Conservation (phyloP, 176 grass and related monocot genomes). For the Triticum turgidum region DNA sequence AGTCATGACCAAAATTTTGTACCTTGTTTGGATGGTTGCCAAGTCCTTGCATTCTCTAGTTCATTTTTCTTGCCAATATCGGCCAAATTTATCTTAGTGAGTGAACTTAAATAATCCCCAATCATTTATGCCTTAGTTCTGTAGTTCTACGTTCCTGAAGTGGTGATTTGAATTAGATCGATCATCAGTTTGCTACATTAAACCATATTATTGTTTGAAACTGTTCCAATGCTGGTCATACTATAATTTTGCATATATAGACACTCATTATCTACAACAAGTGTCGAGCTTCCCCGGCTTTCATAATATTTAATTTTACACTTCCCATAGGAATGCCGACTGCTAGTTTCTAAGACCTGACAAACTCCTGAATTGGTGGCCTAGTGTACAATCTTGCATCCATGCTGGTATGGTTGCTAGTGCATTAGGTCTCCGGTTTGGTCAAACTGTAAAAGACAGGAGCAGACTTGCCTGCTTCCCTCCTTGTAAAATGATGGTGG, state of each 20-base stretch:
- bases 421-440: not conserved
- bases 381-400: not conserved
- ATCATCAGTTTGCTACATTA: not conserved
- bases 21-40: not conserved
- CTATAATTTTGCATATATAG: not conserved
- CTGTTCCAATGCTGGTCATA: not conserved
- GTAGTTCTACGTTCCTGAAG: not conserved
- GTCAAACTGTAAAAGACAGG: not conserved
- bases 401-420: not conserved
- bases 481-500: not conserved
- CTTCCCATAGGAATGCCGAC: not conserved
- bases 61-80: slow-evolving; percentile 4
- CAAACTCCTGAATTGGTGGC: not conserved
- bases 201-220: not conserved
- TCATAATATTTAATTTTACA: slow-evolving; percentile 11
- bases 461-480: not conserved
- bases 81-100: not conserved
- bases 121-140: not conserved
- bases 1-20: not conserved
- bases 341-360: not conserved
- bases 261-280: not conserved
- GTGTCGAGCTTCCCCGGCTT: not conserved
- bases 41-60: not conserved
- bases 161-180: not conserved
- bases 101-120: not conserved